A percentile compares a stretch with the other conserved stretches of the same genome.
phyloP scores from a whole-genome alignment of 805 yeast species.

The Pichia pseudocactophila region DNA sequence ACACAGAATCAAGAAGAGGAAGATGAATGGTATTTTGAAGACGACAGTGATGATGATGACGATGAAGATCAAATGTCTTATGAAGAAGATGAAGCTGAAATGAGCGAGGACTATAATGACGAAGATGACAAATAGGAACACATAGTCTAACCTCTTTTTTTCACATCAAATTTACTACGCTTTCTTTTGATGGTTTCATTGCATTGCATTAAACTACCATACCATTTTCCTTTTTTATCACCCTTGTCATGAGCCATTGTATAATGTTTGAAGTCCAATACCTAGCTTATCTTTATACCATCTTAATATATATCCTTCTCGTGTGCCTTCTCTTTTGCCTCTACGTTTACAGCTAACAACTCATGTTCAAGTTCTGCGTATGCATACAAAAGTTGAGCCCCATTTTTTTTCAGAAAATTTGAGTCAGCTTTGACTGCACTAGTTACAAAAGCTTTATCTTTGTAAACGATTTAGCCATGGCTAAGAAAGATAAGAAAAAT shows the following conservation, averaged over 20 bases:
- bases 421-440: no score
- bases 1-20: constrained; percentile 33
- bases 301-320: no score
- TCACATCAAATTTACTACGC: neutral
- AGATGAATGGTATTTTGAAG: constrained; percentile 48
- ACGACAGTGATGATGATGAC: constrained; percentile 49
- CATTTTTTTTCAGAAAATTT: neutral
- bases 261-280: neutral
- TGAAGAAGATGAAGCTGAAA: constrained; percentile 37
- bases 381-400: no score
- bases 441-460: no score
- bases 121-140: constrained; percentile 19
- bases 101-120: constrained; percentile 38
- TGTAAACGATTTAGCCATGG: no score
- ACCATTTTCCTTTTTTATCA: neutral
- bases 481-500: constrained; percentile 73
- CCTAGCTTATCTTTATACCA: neutral
- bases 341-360: no score
- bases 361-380: no score
- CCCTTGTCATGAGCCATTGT: no score
- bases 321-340: no score
- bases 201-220: no score
- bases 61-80: constrained; percentile 37
- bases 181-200: no score
- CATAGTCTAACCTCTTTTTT: neutral